Evolutionary conservation across 768 basidiomycete genomes (phyloP).

Genomic region (Suillus variegatus): DNA sequence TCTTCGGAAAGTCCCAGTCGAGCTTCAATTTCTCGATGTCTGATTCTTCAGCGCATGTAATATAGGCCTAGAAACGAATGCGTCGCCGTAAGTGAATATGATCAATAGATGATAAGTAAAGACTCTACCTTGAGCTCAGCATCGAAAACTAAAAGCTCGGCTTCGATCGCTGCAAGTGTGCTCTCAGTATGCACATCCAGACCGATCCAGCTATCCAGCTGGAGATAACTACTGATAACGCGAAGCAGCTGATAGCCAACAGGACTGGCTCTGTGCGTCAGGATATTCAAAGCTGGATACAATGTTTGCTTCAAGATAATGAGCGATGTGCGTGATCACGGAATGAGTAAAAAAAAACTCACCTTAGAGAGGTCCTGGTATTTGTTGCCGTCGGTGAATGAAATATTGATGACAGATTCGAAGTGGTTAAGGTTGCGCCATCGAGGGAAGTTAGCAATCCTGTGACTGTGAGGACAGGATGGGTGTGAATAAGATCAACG

Average conservation of each 20-base stretch:
- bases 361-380: too few species aligned
- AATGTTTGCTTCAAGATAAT: neutral
- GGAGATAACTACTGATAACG: slow-evolving; percentile 31
- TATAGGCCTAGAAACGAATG: slow-evolving; percentile 1
- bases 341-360: too few species aligned
- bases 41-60: neutral
- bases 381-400: slow-evolving; percentile 33
- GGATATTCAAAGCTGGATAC: neutral
- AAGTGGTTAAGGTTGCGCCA: slow-evolving; percentile 36
- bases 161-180: slow-evolving; percentile 23
- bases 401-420: slow-evolving; percentile 15
- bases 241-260: slow-evolving; percentile 28
- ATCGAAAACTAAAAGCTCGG: slow-evolving; percentile 22
- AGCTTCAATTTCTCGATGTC: slow-evolving; percentile 20
- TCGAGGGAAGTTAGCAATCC: slow-evolving; percentile 28
- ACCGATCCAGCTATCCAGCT: slow-evolving; percentile 30
- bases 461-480: slow-evolving; percentile 1
- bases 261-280: slow-evolving; percentile 1
- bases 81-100: neutral
- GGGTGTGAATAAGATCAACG: neutral
- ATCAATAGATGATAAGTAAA: neutral
- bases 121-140: slow-evolving; percentile 22
- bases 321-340: too few species aligned
- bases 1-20: slow-evolving; percentile 39
- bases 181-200: slow-evolving; percentile 35